Percentiles rank a stretch among this genome's conserved stretches.
Conservation (phyloP, 345 rosid genomes). For the Euclidium syriacum region DNA sequence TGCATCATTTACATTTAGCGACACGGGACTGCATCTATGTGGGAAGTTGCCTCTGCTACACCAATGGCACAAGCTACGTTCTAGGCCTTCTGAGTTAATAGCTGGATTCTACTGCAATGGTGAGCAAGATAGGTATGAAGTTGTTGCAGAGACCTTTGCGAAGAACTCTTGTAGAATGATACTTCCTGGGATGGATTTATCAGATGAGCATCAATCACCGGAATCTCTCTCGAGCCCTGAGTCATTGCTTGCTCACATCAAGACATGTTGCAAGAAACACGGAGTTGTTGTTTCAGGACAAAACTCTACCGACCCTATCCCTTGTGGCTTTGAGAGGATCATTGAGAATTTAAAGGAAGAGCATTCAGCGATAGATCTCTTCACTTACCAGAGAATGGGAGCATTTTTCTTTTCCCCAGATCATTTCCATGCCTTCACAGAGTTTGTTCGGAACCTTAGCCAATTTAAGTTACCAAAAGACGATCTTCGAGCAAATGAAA, state of each 20-base stretch:
- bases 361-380: constrained; percentile 31
- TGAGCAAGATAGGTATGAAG: constrained; percentile 49
- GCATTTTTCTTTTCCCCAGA: constrained; percentile 78
- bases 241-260: constrained; percentile 44
- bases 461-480: constrained; percentile 43
- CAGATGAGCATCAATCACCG: constrained; percentile 41
- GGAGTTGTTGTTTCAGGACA: constrained; percentile 58
- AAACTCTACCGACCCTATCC: constrained; percentile 35
- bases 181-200: constrained; percentile 65
- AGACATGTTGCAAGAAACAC: constrained; percentile 41
- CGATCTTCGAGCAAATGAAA: constrained; percentile 41
- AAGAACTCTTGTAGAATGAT: constrained; percentile 61
- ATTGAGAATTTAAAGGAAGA: constrained; percentile 37
- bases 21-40: constrained; percentile 23
- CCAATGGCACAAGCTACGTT: constrained; percentile 51
- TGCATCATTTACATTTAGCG: constrained; percentile 41
- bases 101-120: constrained; percentile 57
- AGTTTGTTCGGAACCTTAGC: constrained; percentile 45
- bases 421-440: constrained; percentile 59
- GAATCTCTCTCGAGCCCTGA: constrained; percentile 48
- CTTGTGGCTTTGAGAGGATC: constrained; percentile 48
- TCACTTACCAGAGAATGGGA: constrained; percentile 78
- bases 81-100: constrained; percentile 56
- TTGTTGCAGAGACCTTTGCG: constrained; percentile 48
- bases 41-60: constrained; percentile 62